Base-by-base conservation (phyloP, 2,329 filamentous ascomycete genomes). In the Penicillium hesseltinei region DNA sequence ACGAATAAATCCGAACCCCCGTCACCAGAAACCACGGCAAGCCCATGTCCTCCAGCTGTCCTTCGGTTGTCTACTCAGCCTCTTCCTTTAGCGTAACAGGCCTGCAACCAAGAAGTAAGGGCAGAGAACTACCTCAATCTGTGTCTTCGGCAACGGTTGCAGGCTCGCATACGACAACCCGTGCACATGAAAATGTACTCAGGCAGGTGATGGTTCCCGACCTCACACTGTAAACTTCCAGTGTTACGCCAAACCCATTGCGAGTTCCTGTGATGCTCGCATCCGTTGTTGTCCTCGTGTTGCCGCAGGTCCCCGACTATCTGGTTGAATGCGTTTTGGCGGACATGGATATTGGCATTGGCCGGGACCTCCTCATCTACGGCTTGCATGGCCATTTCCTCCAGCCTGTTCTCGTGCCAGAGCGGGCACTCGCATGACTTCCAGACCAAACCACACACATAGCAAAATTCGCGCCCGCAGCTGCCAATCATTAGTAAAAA, bases 401-500 rank as follows among this genome's bases (percentile, higher is more conserved):
- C 17, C 2, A 62, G 58, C 29, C 58, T 52, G 6, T 49, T 3
- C 27, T 59, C 55, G 15, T 59, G 35, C 62, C 62, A 62, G 21
- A 51, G 35, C 5, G 47, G 23, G n/a, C 53, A 61, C 6, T 31
- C 7, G 38, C 58, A 62, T 42, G 58, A n/a, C 25, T 50, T 58
- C 60, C 60, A 62, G 1, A 17, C 19, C 13, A 4, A 27, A 1
- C 44, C 58, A 17, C 60, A 58, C 5, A 44, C 31, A 15, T 60
- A 62, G 31, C 60, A 60, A 19, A 60, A 62, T 17, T 62, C 43
- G 8, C 43, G 23, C 1, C 58, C 60, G 7, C 60, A 62, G 3
- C 58, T 60, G 25, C 13, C 17, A 38, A n/a, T 19, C 2, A 29
- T 62, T 45, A 60, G 47, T 21, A 21, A 29, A 1, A 10, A 10